phyloP scores from a whole-genome alignment of 148 eudicot genomes.

The Silene conica region DNA sequence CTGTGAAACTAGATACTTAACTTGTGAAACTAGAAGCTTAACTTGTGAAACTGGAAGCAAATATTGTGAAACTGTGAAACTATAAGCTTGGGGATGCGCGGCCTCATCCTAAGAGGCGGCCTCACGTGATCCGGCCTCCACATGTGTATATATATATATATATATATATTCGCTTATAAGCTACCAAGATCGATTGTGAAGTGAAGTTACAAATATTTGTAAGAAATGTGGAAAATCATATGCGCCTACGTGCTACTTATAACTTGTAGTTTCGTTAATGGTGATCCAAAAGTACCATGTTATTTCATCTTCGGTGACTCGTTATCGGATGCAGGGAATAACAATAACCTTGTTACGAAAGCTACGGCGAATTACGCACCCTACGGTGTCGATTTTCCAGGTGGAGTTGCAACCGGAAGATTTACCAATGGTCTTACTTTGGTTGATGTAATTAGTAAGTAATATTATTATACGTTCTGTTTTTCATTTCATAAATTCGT shows the following conservation, averaged over 20 bases:
- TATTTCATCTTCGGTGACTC: constrained; percentile 22
- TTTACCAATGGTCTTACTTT: constrained; percentile 12
- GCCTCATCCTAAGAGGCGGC: too few species aligned
- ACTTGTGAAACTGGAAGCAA: too few species aligned
- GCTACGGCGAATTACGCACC: constrained; percentile 17
- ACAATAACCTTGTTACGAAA: constrained; percentile 3
- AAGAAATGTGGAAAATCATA: background rate
- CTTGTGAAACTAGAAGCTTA: too few species aligned
- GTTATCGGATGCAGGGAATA: constrained; percentile 9
- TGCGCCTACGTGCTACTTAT: background rate
- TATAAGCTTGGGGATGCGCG: too few species aligned
- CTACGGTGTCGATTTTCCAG: constrained; percentile 18
- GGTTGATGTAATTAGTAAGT: background rate
- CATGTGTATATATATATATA: too few species aligned
- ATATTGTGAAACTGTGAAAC: too few species aligned
- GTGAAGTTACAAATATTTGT: background rate
- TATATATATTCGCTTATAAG: too few species aligned
- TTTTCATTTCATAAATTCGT: too few species aligned
- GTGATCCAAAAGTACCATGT: constrained; percentile 24
- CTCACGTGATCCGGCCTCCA: too few species aligned
- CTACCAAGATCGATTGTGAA: background rate
- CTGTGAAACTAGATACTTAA: too few species aligned
- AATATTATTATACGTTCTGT: background rate
- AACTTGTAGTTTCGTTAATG: background rate
- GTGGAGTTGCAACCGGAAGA: constrained; percentile 19